Conservation (phyloP, 768 basidiomycete genomes). For the Paxillus rubicundulus region DNA sequence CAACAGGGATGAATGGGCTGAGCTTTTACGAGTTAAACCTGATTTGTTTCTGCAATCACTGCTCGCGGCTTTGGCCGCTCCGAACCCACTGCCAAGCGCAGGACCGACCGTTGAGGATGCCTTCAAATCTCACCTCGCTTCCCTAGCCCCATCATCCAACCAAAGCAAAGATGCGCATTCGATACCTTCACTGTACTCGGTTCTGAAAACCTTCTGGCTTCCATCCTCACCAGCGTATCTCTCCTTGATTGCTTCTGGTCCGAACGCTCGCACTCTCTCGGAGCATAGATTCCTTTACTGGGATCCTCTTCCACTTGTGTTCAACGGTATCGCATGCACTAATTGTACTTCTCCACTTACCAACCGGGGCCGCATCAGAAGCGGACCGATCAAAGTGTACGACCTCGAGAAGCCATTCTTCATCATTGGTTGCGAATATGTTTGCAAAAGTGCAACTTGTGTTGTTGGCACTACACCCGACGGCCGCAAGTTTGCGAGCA, state of each 20-base stretch:
- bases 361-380: slow-evolving; percentile 70
- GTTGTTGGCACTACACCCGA: slow-evolving; percentile 42
- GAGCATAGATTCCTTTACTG: slow-evolving; percentile 83
- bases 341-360: slow-evolving; percentile 55
- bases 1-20: slow-evolving; percentile 62
- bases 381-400: slow-evolving; percentile 75
- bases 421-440: slow-evolving; percentile 81
- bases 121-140: slow-evolving; percentile 72
- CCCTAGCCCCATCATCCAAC: slow-evolving; percentile 50
- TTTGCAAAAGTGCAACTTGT: slow-evolving; percentile 55
- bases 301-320: slow-evolving; percentile 81
- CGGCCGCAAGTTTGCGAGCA: slow-evolving; percentile 67
- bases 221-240: slow-evolving; percentile 78
- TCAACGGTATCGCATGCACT: slow-evolving; percentile 79
- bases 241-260: slow-evolving; percentile 67
- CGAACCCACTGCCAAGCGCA: slow-evolving; percentile 57
- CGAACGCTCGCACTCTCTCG: slow-evolving; percentile 65
- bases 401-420: slow-evolving; percentile 80
- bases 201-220: slow-evolving; percentile 82
- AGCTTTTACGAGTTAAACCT: slow-evolving; percentile 53
- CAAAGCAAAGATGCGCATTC: slow-evolving; percentile 44
- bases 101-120: slow-evolving; percentile 73
- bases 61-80: slow-evolving; percentile 55
- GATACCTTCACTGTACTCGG: slow-evolving; percentile 71
- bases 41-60: slow-evolving; percentile 57